Base-by-base conservation (phyloP, 331 rosid species). In the Spiraea crenata region DNA sequence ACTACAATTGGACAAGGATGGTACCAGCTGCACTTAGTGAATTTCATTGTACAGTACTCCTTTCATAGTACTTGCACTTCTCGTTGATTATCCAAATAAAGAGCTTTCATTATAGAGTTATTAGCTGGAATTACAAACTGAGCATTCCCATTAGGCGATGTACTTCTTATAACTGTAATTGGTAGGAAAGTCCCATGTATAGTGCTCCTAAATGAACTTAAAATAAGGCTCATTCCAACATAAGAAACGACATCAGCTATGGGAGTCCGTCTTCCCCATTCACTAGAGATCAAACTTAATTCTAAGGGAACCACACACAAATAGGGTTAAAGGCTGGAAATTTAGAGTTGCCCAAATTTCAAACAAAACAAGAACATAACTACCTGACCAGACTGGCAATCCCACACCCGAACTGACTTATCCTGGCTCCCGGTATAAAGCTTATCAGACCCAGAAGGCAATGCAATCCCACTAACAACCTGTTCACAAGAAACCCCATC, bases 341-440 rank as follows among this genome's bases (percentile, higher is more conserved):
- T 57, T 35, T 60, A 17, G 62, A 74, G 51, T 31, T 39, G 37
- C 54, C 44, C 34, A 55, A 34, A 19, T 6, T 16, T 44, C 38
- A n/a, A 61, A 67, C 37, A 45, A 25, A 34, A 45, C 39, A 38
- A 57, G 31, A 51, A 55, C 4, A 66, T 35, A 79, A 76, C 73
- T 72, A 93, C 98, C 98, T 90, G 84, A 72, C 97, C 98, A 56
- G 98, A 85, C 61, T 87, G 89, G 82, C 98, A 93, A 77, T 90
- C 96, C 98, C 98, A 93, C 48, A 88, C 82, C 76, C 96, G 82
- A 35, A 87, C 89, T 9, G 93, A 78, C 85, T 88, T 92, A 69
- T 93, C 98, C 69, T 86, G 81, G 58, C 98, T 85, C 70, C 97
- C 98, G 1, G 97, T 90, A 69, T 90, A 93, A 15, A 93, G 98